phyloP scores from a whole-genome alignment of 1,284 basidiomycete genomes.

The Cutaneotrichosporon cyanovorans region DNA sequence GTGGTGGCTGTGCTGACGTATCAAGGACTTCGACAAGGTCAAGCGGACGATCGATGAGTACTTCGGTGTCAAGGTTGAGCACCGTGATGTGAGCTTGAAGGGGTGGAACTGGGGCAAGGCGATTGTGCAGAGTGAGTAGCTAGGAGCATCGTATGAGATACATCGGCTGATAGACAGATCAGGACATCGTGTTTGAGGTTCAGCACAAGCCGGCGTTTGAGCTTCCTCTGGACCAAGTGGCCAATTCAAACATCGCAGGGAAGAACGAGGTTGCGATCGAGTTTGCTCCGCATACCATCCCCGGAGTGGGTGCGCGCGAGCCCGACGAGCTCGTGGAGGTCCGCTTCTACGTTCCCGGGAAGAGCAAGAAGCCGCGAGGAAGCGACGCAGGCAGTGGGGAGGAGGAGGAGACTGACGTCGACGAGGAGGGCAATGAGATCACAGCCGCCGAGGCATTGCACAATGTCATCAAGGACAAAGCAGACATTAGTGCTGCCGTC shows the following conservation, averaged over 20 bases:
- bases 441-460: conserved; percentile 95
- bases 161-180: conserved; percentile 51
- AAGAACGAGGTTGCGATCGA: conserved; percentile 97
- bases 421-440: conserved; percentile 52
- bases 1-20: conserved; percentile 3
- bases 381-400: conserved; percentile 64
- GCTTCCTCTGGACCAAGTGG: conserved; percentile 75
- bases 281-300: conserved; percentile 57
- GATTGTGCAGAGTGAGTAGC: conserved; percentile 73
- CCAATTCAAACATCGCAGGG: conserved; percentile 96
- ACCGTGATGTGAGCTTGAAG: conserved; percentile 77
- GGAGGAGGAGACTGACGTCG: conserved; percentile 42
- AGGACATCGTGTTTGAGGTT: conserved; percentile 83
- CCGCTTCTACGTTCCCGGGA: conserved; percentile 89
- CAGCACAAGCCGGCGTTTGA: conserved; percentile 88
- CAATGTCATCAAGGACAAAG: conserved; percentile 91
- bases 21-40: conserved; percentile 73
- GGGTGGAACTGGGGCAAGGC: conserved; percentile 99
- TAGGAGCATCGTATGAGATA: not conserved
- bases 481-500: conserved; percentile 84
- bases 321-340: conserved; percentile 90
- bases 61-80: conserved; percentile 77
- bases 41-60: conserved; percentile 70
- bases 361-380: conserved; percentile 48
- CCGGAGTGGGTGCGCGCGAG: conserved; percentile 45